A percentile compares a stretch with the other conserved stretches of the same genome.
Conservation (phyloP, 2,329 filamentous ascomycete genomes). For the Biscogniauxia mediterranea region DNA sequence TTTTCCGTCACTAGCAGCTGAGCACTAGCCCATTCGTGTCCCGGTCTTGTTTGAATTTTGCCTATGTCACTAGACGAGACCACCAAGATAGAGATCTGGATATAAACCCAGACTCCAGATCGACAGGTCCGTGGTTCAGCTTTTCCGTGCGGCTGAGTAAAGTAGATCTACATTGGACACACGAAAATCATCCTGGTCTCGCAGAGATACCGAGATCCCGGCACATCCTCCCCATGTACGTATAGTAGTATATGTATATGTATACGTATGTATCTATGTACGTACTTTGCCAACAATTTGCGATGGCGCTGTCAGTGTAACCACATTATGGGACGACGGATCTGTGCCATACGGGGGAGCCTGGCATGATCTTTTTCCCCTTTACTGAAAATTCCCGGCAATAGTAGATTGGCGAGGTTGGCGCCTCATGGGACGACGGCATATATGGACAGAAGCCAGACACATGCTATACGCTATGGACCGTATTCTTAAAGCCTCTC, state of each 20-base stretch:
- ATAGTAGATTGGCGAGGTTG: neutral
- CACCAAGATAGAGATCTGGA: neutral
- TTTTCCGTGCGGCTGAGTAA: neutral
- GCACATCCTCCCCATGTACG: neutral
- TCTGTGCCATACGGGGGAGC: neutral
- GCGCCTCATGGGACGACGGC: neutral
- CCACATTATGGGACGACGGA: neutral
- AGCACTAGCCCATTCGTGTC: neutral
- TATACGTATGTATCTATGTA: neutral
- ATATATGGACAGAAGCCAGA: neutral
- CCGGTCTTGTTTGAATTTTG: neutral
- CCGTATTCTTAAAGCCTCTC: neutral
- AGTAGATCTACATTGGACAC: neutral
- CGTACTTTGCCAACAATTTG: neutral
- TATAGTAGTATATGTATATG: no score
- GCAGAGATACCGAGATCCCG: neutral
- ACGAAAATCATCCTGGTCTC: neutral
- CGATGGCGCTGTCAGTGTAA: neutral
- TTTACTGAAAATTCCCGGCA: neutral
- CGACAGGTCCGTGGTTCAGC: neutral
- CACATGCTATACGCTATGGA: neutral
- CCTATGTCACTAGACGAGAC: neutral
- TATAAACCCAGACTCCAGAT: neutral
- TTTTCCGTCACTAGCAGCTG: neutral
- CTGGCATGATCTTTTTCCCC: neutral